Evolutionary conservation across 306 rosid species (phyloP), one percentile per base, ranked within the genome.

Genomic region (Hippophae gyantsensis): DNA sequence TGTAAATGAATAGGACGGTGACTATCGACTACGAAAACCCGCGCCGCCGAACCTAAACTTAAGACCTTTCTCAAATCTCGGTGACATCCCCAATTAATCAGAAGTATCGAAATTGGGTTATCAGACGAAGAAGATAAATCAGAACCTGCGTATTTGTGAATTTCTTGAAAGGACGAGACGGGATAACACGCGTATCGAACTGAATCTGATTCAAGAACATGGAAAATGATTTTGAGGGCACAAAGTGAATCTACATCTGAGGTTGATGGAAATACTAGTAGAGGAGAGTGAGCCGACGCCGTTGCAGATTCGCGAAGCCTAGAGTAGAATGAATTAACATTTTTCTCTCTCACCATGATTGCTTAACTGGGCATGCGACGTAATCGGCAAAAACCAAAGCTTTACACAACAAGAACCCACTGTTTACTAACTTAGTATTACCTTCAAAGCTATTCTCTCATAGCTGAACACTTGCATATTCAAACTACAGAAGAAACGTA

Each of bases 161-260:
- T 88, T 57, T 93, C 95, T 7, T 64, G 81, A 27, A 93, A 93
- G 7, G 99, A 88, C 0, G 99, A 93, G 1, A 93, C 99, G 0
- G 99, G 99, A 42, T 85, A 93, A 57, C 88, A 93, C 0, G 96
- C 81, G 54, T 88, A 93, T 8, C 75, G 81, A 6, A 93, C 65
- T 7, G 95, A 82, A 70, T 93, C 99, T 1, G 97, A 88, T 6
- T 84, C 85, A 11, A 93, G 95, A 50, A 93, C 82, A 26, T 82
- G 89, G 61, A 84, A 79, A 23, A 86, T 77, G 64, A 86, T 84
- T 57, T 80, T 86, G 55, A 93, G 79, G 0, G 97, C 81, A 48
- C 99, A 93, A 40, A 93, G 85, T 0, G 99, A 93, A 51, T 93
- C 99, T 0, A 58, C 95, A 60, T 93, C 99, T 14, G 97, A 93